phyloP scores from a whole-genome alignment of 2,329 filamentous ascomycete genomes.

The Diaporthe sp. region DNA sequence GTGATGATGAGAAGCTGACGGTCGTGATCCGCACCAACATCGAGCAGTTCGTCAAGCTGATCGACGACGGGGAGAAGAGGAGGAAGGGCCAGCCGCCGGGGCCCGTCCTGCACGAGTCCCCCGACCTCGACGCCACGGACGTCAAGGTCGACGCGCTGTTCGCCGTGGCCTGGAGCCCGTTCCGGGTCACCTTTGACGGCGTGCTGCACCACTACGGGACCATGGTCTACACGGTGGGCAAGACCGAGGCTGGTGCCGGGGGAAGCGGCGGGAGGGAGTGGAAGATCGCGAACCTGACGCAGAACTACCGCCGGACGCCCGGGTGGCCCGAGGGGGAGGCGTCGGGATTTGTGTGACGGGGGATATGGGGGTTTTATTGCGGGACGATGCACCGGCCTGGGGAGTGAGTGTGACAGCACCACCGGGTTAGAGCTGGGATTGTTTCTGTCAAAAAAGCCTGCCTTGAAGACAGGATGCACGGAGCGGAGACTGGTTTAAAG shows the following conservation, averaged over 20 bases:
- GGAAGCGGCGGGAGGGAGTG: slow-evolving; percentile 6
- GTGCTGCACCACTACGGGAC: slow-evolving; percentile 39
- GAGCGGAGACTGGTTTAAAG: background rate
- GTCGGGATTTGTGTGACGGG: background rate
- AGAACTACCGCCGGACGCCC: slow-evolving; percentile 38
- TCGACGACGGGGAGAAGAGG: slow-evolving; percentile 34
- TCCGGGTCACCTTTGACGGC: slow-evolving; percentile 35
- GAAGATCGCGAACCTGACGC: slow-evolving; percentile 37
- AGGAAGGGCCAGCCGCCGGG: slow-evolving; percentile 29
- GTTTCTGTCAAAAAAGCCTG: background rate
- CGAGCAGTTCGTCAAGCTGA: slow-evolving; percentile 37
- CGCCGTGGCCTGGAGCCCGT: slow-evolving; percentile 37
- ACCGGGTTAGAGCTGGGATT: background rate
- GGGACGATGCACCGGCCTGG: background rate
- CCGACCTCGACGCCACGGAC: slow-evolving; percentile 34
- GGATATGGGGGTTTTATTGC: background rate
- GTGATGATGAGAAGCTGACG: slow-evolving; percentile 29
- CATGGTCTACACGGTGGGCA: slow-evolving; percentile 38
- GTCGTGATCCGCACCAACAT: slow-evolving; percentile 36
- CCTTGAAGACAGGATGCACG: background rate
- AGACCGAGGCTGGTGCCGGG: slow-evolving; percentile 1
- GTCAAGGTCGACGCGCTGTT: slow-evolving; percentile 36
- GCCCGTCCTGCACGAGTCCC: slow-evolving; percentile 34
- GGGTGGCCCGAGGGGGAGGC: slow-evolving; percentile 34
- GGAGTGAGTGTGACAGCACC: background rate